Conservation (phyloP, 2,329 filamentous ascomycete species). For the Hirsutella minnesotensis region DNA sequence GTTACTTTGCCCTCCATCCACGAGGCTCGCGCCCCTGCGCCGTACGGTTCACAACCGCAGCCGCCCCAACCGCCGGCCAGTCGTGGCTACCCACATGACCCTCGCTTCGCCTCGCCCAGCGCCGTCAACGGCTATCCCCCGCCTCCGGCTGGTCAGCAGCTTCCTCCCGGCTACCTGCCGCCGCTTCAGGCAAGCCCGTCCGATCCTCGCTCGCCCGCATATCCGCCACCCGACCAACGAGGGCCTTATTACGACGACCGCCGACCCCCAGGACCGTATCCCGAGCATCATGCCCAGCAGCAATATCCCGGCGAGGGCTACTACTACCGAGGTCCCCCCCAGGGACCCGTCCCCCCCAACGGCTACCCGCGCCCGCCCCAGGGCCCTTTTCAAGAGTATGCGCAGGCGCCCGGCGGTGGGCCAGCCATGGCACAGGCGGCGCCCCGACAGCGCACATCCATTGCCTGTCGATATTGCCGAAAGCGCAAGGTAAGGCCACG, state of each 20-base stretch:
- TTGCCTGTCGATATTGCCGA: constrained; percentile 49
- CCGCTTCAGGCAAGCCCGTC: constrained; percentile 22
- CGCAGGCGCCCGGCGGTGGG: constrained; percentile 16
- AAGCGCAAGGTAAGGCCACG: constrained; percentile 41
- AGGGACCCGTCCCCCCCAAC: constrained; percentile 17
- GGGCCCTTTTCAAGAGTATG: constrained; percentile 22
- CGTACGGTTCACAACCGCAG: constrained; percentile 15
- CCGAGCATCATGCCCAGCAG: constrained; percentile 9
- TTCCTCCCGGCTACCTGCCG: constrained; percentile 22
- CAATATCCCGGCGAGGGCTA: constrained; percentile 22
- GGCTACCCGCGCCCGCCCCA: constrained; percentile 14
- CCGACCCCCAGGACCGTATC: constrained; percentile 19
- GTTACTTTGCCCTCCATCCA: constrained; percentile 39
- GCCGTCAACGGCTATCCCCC: constrained; percentile 34
- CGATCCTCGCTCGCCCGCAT: constrained; percentile 21
- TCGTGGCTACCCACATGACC: constrained; percentile 20
- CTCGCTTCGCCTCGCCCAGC: constrained; percentile 30
- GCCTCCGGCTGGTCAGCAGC: constrained; percentile 21
- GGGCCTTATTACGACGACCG: constrained; percentile 24
- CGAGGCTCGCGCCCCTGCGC: constrained; percentile 24
- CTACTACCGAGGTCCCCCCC: constrained; percentile 18
- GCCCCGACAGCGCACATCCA: constrained; percentile 46
- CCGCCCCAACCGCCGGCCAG: constrained; percentile 10
- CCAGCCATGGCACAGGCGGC: constrained; percentile 36
- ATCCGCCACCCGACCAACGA: constrained; percentile 27